Base-by-base conservation (phyloP, 305 asterid species). In the Fraxinus baroniana region DNA sequence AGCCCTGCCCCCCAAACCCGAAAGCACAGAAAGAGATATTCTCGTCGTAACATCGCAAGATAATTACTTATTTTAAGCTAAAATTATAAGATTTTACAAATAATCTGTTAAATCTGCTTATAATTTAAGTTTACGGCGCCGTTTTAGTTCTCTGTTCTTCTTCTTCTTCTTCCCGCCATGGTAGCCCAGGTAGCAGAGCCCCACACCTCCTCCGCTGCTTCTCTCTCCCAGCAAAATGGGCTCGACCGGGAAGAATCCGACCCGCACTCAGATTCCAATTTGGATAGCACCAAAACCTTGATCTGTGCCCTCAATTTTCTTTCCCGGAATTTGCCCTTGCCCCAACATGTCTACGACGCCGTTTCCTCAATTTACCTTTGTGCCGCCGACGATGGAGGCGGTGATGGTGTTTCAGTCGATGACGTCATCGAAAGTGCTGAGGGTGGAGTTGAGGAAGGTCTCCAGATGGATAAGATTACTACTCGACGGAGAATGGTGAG, bases 261-360 rank as follows among this genome's bases (percentile, higher is more conserved):
- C 12, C 82, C 87, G 80, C 82, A 70, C 57, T 71, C 86, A 28
- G 87, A 86, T 28, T 24, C 28, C 79, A 85, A 80, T 17, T 85
- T 93, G 32, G 93, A 90, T 84, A 84, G 90, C 46, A 91, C 98
- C 37, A 91, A 91, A 87, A 92, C 95, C 2, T 87, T 96, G 70
- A 94, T 96, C 52, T 96, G 97, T 72, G 99, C 98, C 41, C 97
- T 96, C 88, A 96, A 93, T 92, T 92, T 91, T 83, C 91, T 96
- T 76, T 96, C 98, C 15, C 97, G 99, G 24, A 91, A 92, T 87
- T 89, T 96, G 84, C 99, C 99, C 79, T 85, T 96, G 82, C 99
- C 98, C 30, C 92, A 86, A 7, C 92, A 93, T 24, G 89, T 96
- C 3, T 92, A 93, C 88, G 95, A 93, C 87, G 97, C 98, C 83